Conservation (phyloP, 73 alveolate genomes). For the Paramecium biaurelia region DNA sequence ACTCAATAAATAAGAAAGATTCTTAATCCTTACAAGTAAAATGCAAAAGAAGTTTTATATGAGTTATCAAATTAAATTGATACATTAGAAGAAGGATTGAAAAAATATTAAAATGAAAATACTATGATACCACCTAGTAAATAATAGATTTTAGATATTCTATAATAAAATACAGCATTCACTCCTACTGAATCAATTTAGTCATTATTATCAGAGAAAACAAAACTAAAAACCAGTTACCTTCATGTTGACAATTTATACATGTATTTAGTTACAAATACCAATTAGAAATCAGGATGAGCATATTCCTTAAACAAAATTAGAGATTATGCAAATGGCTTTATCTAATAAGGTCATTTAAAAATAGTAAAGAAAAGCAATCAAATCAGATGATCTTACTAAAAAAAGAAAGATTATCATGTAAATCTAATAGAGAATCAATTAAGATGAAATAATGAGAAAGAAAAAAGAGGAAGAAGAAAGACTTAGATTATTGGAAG, state of each 20-base stretch:
- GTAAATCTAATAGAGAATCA: background rate
- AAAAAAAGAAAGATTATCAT: background rate
- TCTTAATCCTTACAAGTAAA: background rate
- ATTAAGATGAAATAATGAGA: background rate
- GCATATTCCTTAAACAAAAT: constrained; percentile 34
- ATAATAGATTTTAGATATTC: background rate
- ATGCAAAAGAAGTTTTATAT: background rate
- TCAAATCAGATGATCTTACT: background rate
- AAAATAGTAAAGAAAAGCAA: background rate
- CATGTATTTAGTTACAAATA: background rate
- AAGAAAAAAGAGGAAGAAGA: constrained; percentile 4
- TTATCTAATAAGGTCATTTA: background rate
- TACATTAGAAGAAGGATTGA: background rate
- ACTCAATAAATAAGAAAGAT: background rate
- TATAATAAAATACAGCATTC: background rate
- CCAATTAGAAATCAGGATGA: background rate
- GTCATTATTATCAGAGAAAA: constrained; percentile 12
- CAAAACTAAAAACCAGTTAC: constrained; percentile 18
- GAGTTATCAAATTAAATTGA: constrained; percentile 1
- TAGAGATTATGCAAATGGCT: background rate
- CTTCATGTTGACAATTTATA: constrained; percentile 14
- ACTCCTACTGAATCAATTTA: background rate
- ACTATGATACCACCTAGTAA: constrained; percentile 15
- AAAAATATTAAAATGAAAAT: background rate
- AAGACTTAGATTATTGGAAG: background rate